Base-by-base conservation (phyloP, 2,329 filamentous ascomycete genomes). In the Pseudocercospora fijiensis region DNA sequence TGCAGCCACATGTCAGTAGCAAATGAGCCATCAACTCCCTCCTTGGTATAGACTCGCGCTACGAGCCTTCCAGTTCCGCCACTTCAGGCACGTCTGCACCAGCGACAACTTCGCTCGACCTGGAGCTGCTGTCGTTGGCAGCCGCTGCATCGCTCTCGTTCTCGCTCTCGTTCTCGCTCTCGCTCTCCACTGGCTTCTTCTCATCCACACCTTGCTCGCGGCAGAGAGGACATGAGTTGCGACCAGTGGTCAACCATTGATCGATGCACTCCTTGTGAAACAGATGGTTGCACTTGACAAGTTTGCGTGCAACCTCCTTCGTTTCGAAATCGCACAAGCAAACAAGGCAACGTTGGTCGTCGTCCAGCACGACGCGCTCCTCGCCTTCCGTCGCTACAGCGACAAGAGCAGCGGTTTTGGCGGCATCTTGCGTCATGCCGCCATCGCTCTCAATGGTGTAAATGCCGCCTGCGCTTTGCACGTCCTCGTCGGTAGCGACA, bases 231-330 rank as follows among this genome's bases (percentile, higher is more conserved):
- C 85, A 88, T 3, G 85, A 87, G 72, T 88, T 88, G 61, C 85
- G 85, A 57, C 85, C 85, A 62, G 86, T 89, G 18, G 86, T 89
- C 53, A 90, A 78, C 87, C 87, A 90, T 86, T 89, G 84, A 74
- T 90, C 87, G 74, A 90, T 89, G 75, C 87, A 90, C 69, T 88
- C 84, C 67, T 82, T 83, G 76, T 90, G 87, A 76, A 88, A 90
- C 63, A 89, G 73, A 74, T 90, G 87, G 53, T 83, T 83, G 77
- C 87, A 90, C 73, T 86, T 87, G 63, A 81, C 78, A 63, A 90
- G 78, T 72, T 84, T 83, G 64, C 87, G 80, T 24, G 85, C 82
- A 70, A 87, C 83, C 66, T 89, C 87, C 8, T 82, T 81, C 11
- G 78, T 79, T 73, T 88, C 85, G 72, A 88, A 90, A 69, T 89